These are phyloP conservation scores for Pleurostoma richardsiae DNA, from an alignment of 2,329 filamentous ascomycete species.

Conservation along the genomic window DNA sequence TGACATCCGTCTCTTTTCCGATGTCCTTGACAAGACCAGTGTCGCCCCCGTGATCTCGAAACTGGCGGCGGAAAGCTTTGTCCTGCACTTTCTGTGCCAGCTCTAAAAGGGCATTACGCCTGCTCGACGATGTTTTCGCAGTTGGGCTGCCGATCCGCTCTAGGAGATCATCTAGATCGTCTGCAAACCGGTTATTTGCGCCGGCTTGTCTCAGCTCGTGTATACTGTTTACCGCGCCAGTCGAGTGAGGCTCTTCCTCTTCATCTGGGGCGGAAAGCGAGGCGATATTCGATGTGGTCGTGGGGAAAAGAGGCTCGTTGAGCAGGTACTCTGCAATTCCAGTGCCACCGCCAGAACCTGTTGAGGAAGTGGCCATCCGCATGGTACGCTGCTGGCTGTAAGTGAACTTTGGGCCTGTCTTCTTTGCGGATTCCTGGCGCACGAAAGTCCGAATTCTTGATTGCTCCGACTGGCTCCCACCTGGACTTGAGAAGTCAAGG, in stretches of 20 bases:
- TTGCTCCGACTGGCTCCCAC: slow-evolving; percentile 11
- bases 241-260: slow-evolving; percentile 33
- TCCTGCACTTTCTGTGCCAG: slow-evolving; percentile 54
- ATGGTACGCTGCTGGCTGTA: slow-evolving; percentile 32
- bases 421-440: slow-evolving; percentile 17
- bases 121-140: slow-evolving; percentile 40
- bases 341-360: slow-evolving; percentile 11
- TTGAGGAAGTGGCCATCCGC: slow-evolving; percentile 22
- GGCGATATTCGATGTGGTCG: background rate
- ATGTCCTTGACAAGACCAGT: slow-evolving; percentile 61
- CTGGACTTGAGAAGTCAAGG: slow-evolving; percentile 9
- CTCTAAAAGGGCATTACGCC: slow-evolving; percentile 56
- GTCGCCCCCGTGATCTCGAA: slow-evolving; percentile 70
- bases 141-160: slow-evolving; percentile 52
- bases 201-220: slow-evolving; percentile 63
- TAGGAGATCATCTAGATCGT: slow-evolving; percentile 60
- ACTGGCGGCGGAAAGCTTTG: slow-evolving; percentile 61
- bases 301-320: slow-evolving; percentile 13
- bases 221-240: slow-evolving; percentile 54
- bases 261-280: slow-evolving; percentile 23
- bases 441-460: slow-evolving; percentile 12
- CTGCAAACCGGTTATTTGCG: slow-evolving; percentile 60
- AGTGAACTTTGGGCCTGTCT: slow-evolving; percentile 29
- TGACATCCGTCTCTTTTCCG: slow-evolving; percentile 51
- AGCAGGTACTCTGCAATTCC: slow-evolving; percentile 10